Percentiles rank a stretch among this genome's conserved stretches.
Conservation (phyloP, 23 red algal genomes). For the Gracilaria domingensis region DNA sequence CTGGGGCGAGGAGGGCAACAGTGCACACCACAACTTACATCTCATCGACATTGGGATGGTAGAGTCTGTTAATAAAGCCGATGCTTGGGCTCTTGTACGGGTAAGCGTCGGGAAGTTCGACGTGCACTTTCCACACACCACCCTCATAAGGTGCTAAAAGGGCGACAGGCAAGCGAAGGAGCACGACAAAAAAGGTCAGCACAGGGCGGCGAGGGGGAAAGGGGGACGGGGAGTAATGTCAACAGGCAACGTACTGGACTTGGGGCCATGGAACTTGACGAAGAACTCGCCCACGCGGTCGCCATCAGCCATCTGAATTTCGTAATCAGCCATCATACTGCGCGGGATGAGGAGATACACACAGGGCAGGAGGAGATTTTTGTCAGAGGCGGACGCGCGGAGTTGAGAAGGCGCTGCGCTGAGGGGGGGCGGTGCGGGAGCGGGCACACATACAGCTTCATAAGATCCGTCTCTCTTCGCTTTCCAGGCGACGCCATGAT, state of each 20-base stretch:
- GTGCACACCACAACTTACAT: conserved; percentile 54
- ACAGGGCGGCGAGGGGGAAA: background rate
- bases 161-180: background rate
- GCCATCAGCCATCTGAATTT: conserved; percentile 95
- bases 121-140: conserved; percentile 99
- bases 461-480: conserved; percentile 97
- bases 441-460: conserved; percentile 91
- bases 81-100: conserved; percentile 99
- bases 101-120: conserved; percentile 97
- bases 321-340: conserved; percentile 99
- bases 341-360: background rate
- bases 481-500: conserved; percentile 93
- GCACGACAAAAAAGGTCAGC: conserved; percentile 2
- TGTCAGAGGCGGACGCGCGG: background rate
- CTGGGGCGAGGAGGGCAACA: background rate
- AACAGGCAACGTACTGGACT: conserved; percentile 61
- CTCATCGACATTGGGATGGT: conserved; percentile 99
- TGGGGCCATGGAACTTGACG: conserved; percentile 98
- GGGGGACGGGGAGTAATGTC: background rate
- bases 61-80: conserved; percentile 97
- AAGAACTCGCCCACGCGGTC: conserved; percentile 95
- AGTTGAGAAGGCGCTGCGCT: background rate
- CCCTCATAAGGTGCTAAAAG: conserved; percentile 93
- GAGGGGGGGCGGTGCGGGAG: background rate
- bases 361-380: background rate